Base-by-base conservation (phyloP, 129 eudicot species). In the Arctium lappa region DNA sequence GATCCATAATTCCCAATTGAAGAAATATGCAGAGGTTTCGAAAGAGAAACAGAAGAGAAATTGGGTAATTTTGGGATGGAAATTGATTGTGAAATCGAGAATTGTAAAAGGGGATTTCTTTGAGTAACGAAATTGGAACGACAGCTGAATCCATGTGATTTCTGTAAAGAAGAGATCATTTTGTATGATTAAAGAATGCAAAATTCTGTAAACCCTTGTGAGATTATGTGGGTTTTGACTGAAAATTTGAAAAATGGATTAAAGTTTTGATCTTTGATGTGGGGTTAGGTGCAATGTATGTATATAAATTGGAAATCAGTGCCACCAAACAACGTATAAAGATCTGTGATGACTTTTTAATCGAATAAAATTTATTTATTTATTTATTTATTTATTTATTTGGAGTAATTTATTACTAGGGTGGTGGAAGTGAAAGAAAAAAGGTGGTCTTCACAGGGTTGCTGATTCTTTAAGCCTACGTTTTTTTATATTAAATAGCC, bases 11-110 rank as follows among this genome's bases (percentile, higher is more conserved):
- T 22, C 53, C 79, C 68, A 36, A 85, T 40, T 71, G 87, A 84
- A 37, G 87, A 75, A 32, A 85, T 78, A 87, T 79, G 81, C 8
- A 85, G 75, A 40, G 90, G 90, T 69, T 87, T 85, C 6, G 86
- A n/a, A 32, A 75, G 11, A 11, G 84, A 77, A 32, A 75, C 1
- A 36, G 29, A 63, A 16, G 81, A 77, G 38, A 73, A 72, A 31
- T 63, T 79, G 73, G 69, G 85, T 11, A 16, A 4, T 71, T 80
- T 84, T 9, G 71, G 80, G 6, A 30, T 30, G 15, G 63, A 37
- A 79, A 44, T 77, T 46, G 85, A 84, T 6, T 88, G 75, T 60
- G 73, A 40, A 83, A 36, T 65, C 3, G 78, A 68, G 36, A 60
- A 70, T 69, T 83, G 80, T 34, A 69, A 36, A 29, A 70, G 75